Evolutionary conservation across 1,139 yeast species (phyloP).

Genomic region (Hansenula lynferdii): DNA sequence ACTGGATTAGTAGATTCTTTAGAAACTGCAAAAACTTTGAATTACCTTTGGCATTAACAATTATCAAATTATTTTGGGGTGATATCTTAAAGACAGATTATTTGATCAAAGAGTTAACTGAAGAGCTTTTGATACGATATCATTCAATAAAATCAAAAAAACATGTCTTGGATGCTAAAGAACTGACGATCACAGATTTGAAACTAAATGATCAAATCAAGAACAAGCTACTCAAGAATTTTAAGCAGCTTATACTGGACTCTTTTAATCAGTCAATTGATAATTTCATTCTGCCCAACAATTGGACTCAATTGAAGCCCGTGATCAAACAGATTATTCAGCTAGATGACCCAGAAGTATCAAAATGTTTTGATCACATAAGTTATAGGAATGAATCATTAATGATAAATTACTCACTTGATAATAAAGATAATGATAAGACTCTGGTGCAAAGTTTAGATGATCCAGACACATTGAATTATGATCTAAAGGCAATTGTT

Average conservation of each 20-base stretch:
- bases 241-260: conserved; percentile 34
- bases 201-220: conserved; percentile 29
- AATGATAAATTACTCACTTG: conserved; percentile 41
- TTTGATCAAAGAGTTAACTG: conserved; percentile 57
- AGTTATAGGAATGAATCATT: conserved; percentile 70
- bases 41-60: conserved; percentile 51
- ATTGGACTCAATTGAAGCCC: conserved; percentile 61
- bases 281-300: conserved; percentile 70
- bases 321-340: conserved; percentile 42
- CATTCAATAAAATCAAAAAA: conserved; percentile 25
- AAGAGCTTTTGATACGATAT: conserved; percentile 40
- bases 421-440: conserved; percentile 3
- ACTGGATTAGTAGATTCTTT: conserved; percentile 57
- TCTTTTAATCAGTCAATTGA: conserved; percentile 57
- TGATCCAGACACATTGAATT: conserved; percentile 8
- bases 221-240: conserved; percentile 20
- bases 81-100: conserved; percentile 52
- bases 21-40: conserved; percentile 40
- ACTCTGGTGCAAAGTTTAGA: conserved; percentile 17
- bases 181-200: conserved; percentile 31
- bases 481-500: conserved; percentile 10
- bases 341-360: conserved; percentile 32
- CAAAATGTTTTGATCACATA: conserved; percentile 54
- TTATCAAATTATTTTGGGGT: conserved; percentile 68
- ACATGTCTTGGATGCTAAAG: conserved; percentile 31